phyloP scores from a whole-genome alignment of 345 rosid genomes.

The Lepidium didymum region DNA sequence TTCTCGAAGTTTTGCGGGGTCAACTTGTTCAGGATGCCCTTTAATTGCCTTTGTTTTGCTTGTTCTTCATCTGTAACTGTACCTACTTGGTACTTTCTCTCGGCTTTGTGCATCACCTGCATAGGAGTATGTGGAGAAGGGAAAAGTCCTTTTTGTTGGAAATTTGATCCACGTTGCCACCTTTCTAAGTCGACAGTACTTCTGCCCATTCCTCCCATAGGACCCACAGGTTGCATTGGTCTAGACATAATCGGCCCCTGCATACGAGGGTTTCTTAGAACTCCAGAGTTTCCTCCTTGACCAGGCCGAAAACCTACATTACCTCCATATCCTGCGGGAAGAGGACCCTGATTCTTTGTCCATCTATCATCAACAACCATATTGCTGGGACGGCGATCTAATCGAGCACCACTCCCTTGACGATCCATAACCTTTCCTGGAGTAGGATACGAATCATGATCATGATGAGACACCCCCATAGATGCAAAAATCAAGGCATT shows the following conservation, averaged over 20 bases:
- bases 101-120: constrained; percentile 89
- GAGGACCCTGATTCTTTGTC: constrained; percentile 44
- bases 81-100: constrained; percentile 85
- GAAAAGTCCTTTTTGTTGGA: constrained; percentile 70
- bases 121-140: constrained; percentile 82
- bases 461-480: constrained; percentile 39
- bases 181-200: constrained; percentile 59
- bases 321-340: constrained; percentile 47
- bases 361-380: constrained; percentile 64
- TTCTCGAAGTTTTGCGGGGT: constrained; percentile 96
- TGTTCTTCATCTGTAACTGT: constrained; percentile 69
- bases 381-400: constrained; percentile 67
- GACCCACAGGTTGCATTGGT: constrained; percentile 60
- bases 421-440: constrained; percentile 64
- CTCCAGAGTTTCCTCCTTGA: constrained; percentile 75
- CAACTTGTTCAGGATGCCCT: constrained; percentile 85
- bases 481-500: constrained; percentile 33
- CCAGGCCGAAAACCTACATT: constrained; percentile 54
- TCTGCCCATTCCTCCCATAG: constrained; percentile 60
- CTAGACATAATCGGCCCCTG: constrained; percentile 66
- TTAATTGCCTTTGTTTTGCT: constrained; percentile 80
- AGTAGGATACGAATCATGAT: constrained; percentile 49
- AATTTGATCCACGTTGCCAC: constrained; percentile 74
- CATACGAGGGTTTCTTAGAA: constrained; percentile 56
- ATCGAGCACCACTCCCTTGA: constrained; percentile 48